phyloP scores from a whole-genome alignment of 495 filamentous ascomycete species.

The Ramalina intermedia region DNA sequence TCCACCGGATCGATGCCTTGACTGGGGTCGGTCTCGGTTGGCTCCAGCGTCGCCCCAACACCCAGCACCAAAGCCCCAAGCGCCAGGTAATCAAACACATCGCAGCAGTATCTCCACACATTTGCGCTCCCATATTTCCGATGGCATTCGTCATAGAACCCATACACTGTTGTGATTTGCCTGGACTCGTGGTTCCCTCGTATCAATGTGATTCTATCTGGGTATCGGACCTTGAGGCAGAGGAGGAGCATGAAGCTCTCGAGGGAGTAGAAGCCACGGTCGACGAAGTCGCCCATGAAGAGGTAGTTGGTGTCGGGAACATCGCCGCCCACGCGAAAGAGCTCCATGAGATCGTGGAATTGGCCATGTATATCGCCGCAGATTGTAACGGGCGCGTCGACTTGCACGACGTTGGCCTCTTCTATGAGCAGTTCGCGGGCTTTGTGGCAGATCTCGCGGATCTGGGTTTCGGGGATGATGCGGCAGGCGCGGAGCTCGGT shows the following conservation, averaged over 20 bases:
- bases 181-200: conserved; percentile 94
- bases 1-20: conserved; percentile 36
- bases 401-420: conserved; percentile 93
- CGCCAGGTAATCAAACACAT: conserved; percentile 96
- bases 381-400: conserved; percentile 95
- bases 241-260: conserved; percentile 92
- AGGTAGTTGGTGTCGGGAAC: conserved; percentile 97
- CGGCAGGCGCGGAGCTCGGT: conserved; percentile 86
- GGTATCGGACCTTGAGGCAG: conserved; percentile 93
- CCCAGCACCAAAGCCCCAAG: conserved; percentile 89
- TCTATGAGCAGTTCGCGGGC: conserved; percentile 92
- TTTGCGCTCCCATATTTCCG: conserved; percentile 96
- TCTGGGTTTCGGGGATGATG: conserved; percentile 87
- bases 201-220: conserved; percentile 93
- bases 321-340: conserved; percentile 90
- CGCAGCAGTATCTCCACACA: conserved; percentile 97
- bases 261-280: conserved; percentile 94
- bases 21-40: conserved; percentile 30
- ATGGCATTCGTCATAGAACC: conserved; percentile 96
- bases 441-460: conserved; percentile 95
- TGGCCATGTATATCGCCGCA: conserved; percentile 98
- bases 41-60: conserved; percentile 58
- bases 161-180: conserved; percentile 96
- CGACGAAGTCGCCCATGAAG: conserved; percentile 98
- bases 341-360: conserved; percentile 97